Conservation (phyloP, 129 eudicot species). For the Escallonia herrerae region DNA sequence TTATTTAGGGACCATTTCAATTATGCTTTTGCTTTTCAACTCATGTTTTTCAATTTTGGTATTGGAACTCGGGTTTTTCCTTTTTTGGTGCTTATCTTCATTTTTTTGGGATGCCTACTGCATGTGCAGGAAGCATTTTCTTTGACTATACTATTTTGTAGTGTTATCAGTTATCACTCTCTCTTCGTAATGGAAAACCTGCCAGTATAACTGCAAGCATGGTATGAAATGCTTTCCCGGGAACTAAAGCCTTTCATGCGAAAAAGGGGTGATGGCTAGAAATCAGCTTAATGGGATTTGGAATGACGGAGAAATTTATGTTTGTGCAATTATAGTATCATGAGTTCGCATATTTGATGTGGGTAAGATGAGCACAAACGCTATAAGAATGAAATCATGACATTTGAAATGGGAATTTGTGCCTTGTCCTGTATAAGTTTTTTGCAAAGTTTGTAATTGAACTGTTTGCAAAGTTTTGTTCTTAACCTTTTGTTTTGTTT, state of each 20-base stretch:
- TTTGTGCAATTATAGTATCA: no score
- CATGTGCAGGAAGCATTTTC: neutral
- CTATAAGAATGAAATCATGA: no score
- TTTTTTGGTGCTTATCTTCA: neutral
- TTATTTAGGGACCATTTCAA: neutral
- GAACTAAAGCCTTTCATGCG: neutral
- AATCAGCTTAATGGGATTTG: neutral
- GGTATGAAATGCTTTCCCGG: neutral
- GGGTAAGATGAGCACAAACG: no score
- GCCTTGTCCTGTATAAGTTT: no score
- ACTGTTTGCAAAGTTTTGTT: neutral
- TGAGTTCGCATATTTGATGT: no score
- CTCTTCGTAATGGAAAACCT: neutral
- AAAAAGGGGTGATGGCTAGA: neutral
- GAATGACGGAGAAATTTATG: no score
- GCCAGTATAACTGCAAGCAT: neutral
- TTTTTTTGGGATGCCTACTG: neutral
- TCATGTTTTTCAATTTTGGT: no score
- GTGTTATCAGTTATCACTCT: neutral
- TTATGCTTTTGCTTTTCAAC: neutral
- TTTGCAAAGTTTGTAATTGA: no score
- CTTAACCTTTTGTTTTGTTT: constrained; percentile 5
- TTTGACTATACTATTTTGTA: neutral
- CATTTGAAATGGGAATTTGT: no score
- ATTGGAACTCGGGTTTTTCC: neutral